phyloP scores from a whole-genome alignment of 1,284 basidiomycete genomes.

The Cutaneotrichosporon sp. region DNA sequence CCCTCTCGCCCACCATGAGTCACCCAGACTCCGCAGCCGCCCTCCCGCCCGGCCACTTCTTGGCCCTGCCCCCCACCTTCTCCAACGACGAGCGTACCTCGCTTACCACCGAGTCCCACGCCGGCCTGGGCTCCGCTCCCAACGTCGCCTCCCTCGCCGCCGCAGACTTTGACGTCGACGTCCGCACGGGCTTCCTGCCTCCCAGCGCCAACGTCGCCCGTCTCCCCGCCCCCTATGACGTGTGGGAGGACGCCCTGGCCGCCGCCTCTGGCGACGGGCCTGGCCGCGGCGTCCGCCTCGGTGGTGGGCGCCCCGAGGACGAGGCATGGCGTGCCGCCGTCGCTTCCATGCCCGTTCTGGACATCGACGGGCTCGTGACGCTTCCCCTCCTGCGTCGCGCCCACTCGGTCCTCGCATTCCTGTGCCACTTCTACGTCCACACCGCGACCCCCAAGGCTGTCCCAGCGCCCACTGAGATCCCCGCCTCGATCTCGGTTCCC shows the following conservation, averaged over 20 bases:
- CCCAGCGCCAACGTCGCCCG: slow-evolving; percentile 70
- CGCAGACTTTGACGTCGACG: slow-evolving; percentile 94
- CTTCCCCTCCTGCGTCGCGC: slow-evolving; percentile 74
- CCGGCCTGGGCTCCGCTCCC: slow-evolving; percentile 49
- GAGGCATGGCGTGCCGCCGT: slow-evolving; percentile 69
- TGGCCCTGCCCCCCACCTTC: slow-evolving; percentile 61
- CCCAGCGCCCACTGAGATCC: slow-evolving; percentile 55
- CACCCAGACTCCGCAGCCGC: slow-evolving; percentile 12
- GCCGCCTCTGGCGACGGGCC: slow-evolving; percentile 56
- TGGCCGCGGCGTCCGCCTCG: slow-evolving; percentile 60
- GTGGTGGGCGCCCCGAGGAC: slow-evolving; percentile 54
- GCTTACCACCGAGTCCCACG: slow-evolving; percentile 44
- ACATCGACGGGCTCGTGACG: slow-evolving; percentile 60
- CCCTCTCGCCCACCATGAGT: not conserved
- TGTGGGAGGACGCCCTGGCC: slow-evolving; percentile 66
- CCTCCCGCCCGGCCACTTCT: slow-evolving; percentile 64
- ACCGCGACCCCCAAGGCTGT: slow-evolving; percentile 52
- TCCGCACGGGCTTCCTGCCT: slow-evolving; percentile 88
- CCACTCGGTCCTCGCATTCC: slow-evolving; percentile 80
- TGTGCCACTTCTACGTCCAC: slow-evolving; percentile 88
- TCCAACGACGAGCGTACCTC: slow-evolving; percentile 36
- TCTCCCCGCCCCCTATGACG: slow-evolving; percentile 64
- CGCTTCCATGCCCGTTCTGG: slow-evolving; percentile 67
- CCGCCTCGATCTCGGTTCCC: slow-evolving; percentile 72
- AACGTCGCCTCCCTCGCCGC: slow-evolving; percentile 85